Conservation (phyloP, 202 grass and related monocot species). For the Saccharum hybrid region DNA sequence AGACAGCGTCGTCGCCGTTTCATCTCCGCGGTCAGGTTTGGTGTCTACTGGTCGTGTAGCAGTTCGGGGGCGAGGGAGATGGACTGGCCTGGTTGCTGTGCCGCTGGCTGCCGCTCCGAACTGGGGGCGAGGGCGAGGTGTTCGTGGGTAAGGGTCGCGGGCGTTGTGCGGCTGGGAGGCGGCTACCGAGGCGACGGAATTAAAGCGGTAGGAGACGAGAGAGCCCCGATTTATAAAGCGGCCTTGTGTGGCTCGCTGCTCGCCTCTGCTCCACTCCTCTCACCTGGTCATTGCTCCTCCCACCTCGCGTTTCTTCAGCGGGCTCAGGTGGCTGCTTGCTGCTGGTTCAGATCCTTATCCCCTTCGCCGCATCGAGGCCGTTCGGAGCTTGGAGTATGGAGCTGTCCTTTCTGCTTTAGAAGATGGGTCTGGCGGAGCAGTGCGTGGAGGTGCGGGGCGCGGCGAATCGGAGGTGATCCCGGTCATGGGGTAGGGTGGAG, state of each 20-base stretch:
- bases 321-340: conserved; percentile 21
- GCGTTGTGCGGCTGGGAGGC: conserved; percentile 58
- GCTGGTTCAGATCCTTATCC: conserved; percentile 56
- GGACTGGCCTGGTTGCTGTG: conserved; percentile 7
- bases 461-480: conserved; percentile 43
- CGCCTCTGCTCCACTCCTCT: conserved; percentile 48
- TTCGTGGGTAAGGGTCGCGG: conserved; percentile 42
- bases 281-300: neutral
- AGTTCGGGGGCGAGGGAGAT: conserved; percentile 17
- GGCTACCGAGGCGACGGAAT: conserved; percentile 38
- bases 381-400: neutral
- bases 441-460: conserved; percentile 32
- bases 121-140: conserved; percentile 36
- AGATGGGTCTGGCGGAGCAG: conserved; percentile 48
- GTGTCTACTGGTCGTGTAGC: conserved; percentile 20
- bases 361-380: conserved; percentile 4
- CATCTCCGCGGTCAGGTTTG: conserved; percentile 21
- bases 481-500: conserved; percentile 58
- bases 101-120: conserved; percentile 24
- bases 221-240: conserved; percentile 51
- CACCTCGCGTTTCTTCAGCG: conserved; percentile 21
- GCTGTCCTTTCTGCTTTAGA: neutral
- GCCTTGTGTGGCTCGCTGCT: conserved; percentile 63
- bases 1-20: neutral
- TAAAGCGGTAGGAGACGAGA: conserved; percentile 36